Base-by-base conservation (phyloP, 2,329 filamentous ascomycete species). In the Fonsecaea pugnacius region DNA sequence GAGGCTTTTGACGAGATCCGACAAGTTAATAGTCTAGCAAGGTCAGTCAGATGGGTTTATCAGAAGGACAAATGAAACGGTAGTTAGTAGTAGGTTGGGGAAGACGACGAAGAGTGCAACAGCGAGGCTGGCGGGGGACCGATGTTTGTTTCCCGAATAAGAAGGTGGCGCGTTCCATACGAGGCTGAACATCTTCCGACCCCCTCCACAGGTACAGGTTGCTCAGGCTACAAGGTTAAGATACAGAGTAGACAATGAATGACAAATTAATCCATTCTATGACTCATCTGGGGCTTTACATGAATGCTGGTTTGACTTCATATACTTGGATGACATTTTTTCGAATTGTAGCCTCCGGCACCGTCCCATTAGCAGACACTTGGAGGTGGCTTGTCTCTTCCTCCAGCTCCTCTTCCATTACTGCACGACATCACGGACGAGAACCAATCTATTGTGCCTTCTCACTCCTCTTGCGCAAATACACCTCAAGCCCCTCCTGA, bases 401-500 rank as follows among this genome's bases (percentile, higher is more conserved):
- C n/a, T 46, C 2, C n/a, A 46, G n/a, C 40, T 46, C n/a, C 40
- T 21, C 40, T 21, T 46, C 7, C n/a, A 24, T 46, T 46, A 18
- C 18, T 46, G n/a, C 40, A 46, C 18, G 9, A 12, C 10, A 3
- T 2, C 43, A 16, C 21, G 21, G 24, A 58, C 10, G 38, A 58
- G 55, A 32, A 6, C 38, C 40, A 16, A 27, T 36, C 57, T 59
- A 50, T 38, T 51, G 12, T 36, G 46, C 57, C n/a, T 51, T 52
- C 18, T 64, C 52, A 35, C 43, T 60, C 59, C 64, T 56, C 57
- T 58, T 78, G 67, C 74, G 52, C 43, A 71, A 75, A 66, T 78
- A 77, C 60, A 83, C 84, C 51, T 85, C 78, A 62, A 87, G 72
- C 0, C 84, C 84, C 51, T 82, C 77, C 72, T 87, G 85, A 6